phyloP scores from a whole-genome alignment of 257 asterid species.

The Coffea eugenioides region DNA sequence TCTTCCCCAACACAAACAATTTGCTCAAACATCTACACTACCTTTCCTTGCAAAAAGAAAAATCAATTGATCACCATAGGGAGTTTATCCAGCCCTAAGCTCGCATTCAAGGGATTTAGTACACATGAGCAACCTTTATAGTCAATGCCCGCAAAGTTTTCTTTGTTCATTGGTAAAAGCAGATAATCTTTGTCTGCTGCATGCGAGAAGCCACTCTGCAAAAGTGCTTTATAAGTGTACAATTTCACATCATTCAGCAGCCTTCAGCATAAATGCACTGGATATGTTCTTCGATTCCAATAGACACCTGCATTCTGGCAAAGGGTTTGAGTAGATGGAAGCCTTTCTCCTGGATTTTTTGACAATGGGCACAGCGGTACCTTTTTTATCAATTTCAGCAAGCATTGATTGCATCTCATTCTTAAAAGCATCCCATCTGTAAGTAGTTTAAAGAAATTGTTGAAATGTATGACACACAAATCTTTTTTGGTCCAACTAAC shows the following conservation, averaged over 20 bases:
- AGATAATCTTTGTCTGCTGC: too few species aligned
- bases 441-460: slow-evolving; percentile 11
- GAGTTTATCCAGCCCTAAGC: too few species aligned
- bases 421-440: slow-evolving; percentile 77
- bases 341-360: slow-evolving; percentile 75
- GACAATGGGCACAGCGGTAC: slow-evolving; percentile 58
- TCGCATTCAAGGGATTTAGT: too few species aligned
- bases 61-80: too few species aligned
- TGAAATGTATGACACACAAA: too few species aligned
- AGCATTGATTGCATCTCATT: slow-evolving; percentile 71
- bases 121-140: too few species aligned
- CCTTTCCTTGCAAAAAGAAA: too few species aligned
- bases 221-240: not conserved
- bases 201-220: not conserved
- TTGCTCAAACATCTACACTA: too few species aligned
- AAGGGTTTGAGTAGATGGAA: slow-evolving; percentile 65
- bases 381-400: slow-evolving; percentile 78
- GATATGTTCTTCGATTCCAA: slow-evolving; percentile 57
- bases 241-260: not conserved
- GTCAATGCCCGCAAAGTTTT: too few species aligned
- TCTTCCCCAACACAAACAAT: too few species aligned
- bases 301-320: slow-evolving; percentile 83
- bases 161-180: too few species aligned
- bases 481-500: too few species aligned
- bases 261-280: slow-evolving; percentile 19